Evolutionary conservation across 495 filamentous ascomycete genomes (phyloP), one percentile per base, ranked within the genome.

Genomic region (Friedmanniomyces simplex): DNA sequence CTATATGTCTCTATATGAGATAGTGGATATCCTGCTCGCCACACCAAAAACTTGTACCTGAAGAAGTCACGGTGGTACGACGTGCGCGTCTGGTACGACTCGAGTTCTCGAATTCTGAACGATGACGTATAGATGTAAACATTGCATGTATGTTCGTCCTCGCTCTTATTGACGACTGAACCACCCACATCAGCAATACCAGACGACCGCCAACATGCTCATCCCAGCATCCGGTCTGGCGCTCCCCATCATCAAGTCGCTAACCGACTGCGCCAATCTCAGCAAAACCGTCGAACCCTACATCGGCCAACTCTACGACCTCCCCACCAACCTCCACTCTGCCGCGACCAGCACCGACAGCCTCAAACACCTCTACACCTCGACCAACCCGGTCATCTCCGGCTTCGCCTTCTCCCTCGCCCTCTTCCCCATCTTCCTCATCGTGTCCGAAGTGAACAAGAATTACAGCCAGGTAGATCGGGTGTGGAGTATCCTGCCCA

Each of bases 381-480:
- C 80, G 28, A 96, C 91, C 30, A 99, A 99, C 68, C 94, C 94
- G 1, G 66, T 95, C 26, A 77, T 95, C 11, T 81, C 80, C 2
- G 89, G 85, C 20, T 74, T 93, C 60, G 84, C 82, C 1, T 75
- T 94, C 59, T 81, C 86, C 2, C 65, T 93, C 16, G 72, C 82
- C 32, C 63, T 91, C 11, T 82, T 83, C 24, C 78, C 76, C 1
- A 55, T 90, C 6, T 85, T 91, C 59, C 74, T 96, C 26, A 57
- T 91, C 28, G 72, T 78, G 1, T 83, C 87, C 26, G 93, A 97
- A 70, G 71, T 91, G 71, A 96, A 88, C 70, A 79, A 80, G 50
- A 97, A 99, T 72, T 96, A 88, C 71, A 95, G 88, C 8, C 91
- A 97, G 70, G 84, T 99, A 11, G 94, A 99, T 69, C 79, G 94